Evolutionary conservation across 371 early-diverging fungal genomes (phyloP).

Genomic region (Mucor velutinosus): DNA sequence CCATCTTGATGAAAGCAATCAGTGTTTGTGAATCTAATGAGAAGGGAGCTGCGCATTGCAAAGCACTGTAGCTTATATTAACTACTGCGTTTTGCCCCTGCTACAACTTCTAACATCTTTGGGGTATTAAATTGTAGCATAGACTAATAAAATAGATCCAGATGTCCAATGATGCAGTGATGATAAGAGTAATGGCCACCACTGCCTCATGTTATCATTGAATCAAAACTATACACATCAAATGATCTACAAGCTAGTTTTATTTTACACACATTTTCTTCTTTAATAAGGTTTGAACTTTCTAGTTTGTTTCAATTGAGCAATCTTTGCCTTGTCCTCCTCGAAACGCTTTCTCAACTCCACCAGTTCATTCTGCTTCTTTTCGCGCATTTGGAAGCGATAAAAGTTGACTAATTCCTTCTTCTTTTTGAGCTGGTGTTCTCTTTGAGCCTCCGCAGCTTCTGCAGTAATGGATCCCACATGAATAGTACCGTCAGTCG

Average conservation of each 20-base stretch:
- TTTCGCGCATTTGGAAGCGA: constrained; percentile 92
- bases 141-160: too few species aligned
- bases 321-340: constrained; percentile 88
- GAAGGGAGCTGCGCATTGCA: too few species aligned
- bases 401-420: constrained; percentile 86
- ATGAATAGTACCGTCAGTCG: constrained; percentile 59
- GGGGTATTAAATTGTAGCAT: too few species aligned
- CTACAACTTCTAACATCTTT: too few species aligned
- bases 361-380: constrained; percentile 82
- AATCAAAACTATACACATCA: too few species aligned
- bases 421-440: constrained; percentile 57
- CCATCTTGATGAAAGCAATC: too few species aligned
- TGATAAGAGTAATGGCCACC: too few species aligned
- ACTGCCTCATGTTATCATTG: too few species aligned
- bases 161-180: too few species aligned
- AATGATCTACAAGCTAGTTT: background rate
- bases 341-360: constrained; percentile 91
- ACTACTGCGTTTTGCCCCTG: too few species aligned
- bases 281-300: constrained; percentile 89
- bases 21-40: too few species aligned
- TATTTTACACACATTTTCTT: background rate
- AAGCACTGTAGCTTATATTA: too few species aligned
- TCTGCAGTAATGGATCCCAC: constrained; percentile 55
- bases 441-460: constrained; percentile 39
- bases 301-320: constrained; percentile 74